These are phyloP conservation scores for Westerdykella ornata DNA, from an alignment of 2,329 filamentous ascomycete genomes.

Conservation along the genomic window DNA sequence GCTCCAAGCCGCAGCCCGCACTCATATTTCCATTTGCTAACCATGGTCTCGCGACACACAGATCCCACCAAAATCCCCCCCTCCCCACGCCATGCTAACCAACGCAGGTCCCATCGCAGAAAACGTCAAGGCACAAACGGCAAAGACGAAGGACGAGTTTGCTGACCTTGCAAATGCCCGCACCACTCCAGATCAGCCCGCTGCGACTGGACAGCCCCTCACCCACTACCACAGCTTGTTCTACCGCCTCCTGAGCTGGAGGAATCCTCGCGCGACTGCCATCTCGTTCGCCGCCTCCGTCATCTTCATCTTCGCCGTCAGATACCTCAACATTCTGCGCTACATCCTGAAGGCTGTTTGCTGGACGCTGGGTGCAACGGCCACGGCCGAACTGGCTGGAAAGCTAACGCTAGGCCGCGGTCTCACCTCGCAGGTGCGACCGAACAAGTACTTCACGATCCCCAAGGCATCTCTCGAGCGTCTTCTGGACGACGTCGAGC, in stretches of 20 bases:
- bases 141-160: slow-evolving; percentile 53
- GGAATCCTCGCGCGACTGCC: slow-evolving; percentile 58
- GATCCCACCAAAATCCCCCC: slow-evolving; percentile 9
- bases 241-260: slow-evolving; percentile 61
- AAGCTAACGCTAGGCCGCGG: slow-evolving; percentile 52
- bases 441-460: slow-evolving; percentile 59
- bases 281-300: slow-evolving; percentile 53
- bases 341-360: slow-evolving; percentile 57
- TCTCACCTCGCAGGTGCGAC: slow-evolving; percentile 55
- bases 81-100: not conserved
- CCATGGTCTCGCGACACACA: slow-evolving; percentile 23
- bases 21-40: slow-evolving; percentile 16
- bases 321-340: slow-evolving; percentile 57
- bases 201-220: slow-evolving; percentile 55
- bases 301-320: slow-evolving; percentile 55
- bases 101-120: slow-evolving; percentile 49
- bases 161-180: slow-evolving; percentile 51
- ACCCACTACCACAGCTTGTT: slow-evolving; percentile 63
- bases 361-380: slow-evolving; percentile 53
- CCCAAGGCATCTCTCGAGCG: slow-evolving; percentile 58
- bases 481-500: slow-evolving; percentile 55
- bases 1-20: slow-evolving; percentile 1
- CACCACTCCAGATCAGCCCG: slow-evolving; percentile 48
- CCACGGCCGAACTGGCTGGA: slow-evolving; percentile 52
- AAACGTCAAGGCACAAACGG: slow-evolving; percentile 51